A percentile compares a stretch with the other conserved stretches of the same genome.
phyloP scores from a whole-genome alignment of 768 basidiomycete species.

The Pleurotus djamor region DNA sequence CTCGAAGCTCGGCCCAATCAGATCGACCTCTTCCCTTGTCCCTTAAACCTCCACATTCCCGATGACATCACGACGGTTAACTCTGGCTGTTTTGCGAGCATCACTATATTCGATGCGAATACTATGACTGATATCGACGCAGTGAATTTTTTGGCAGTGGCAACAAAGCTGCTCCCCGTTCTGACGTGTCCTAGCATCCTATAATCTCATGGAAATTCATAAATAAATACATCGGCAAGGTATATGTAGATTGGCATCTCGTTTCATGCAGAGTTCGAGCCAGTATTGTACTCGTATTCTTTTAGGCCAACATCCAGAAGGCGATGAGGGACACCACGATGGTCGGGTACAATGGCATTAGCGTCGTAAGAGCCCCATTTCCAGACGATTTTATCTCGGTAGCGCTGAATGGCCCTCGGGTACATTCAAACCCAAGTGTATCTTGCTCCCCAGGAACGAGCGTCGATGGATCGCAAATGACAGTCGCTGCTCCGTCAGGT shows the following conservation, averaged over 20 bases:
- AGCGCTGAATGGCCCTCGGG: conserved; percentile 21
- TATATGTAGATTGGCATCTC: not conserved
- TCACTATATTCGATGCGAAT: conserved; percentile 23
- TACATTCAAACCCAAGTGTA: conserved; percentile 27
- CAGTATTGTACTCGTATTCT: not conserved
- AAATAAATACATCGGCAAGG: not conserved
- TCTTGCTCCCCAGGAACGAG: conserved; percentile 23
- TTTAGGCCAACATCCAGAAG: not conserved
- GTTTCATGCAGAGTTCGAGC: too few relatives aligned
- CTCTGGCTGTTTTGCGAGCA: conserved; percentile 25
- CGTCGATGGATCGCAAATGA: conserved; percentile 26
- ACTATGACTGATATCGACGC: conserved; percentile 28
- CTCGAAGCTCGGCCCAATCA: conserved; percentile 14
- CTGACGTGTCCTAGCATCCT: conserved; percentile 13
- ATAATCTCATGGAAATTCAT: not conserved
- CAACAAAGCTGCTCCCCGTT: conserved; percentile 15
- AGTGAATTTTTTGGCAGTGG: conserved; percentile 20
- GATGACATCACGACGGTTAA: conserved; percentile 24
- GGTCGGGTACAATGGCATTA: not conserved
- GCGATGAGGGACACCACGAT: not conserved
- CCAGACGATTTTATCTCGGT: conserved; percentile 13
- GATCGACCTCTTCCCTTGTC: conserved; percentile 29
- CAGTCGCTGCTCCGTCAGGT: conserved; percentile 19
- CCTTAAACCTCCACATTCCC: conserved; percentile 22
- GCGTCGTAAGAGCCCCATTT: not conserved